These are phyloP conservation scores for Pleurotus platypus DNA, from an alignment of 768 basidiomycete species.

Conservation along the genomic window DNA sequence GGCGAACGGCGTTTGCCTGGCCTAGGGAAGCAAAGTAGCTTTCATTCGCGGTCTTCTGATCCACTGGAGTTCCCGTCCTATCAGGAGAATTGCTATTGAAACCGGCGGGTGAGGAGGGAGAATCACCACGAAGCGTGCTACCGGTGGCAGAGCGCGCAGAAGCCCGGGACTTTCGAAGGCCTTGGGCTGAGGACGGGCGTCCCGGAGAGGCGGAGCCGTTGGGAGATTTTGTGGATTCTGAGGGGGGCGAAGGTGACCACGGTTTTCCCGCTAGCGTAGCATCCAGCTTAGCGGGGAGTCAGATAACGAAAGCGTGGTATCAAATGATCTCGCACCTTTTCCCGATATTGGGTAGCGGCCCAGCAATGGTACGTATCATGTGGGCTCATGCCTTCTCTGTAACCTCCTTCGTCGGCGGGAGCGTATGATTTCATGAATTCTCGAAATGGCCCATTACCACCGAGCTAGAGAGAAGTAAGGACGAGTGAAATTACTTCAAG, in stretches of 20 bases:
- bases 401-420: slow-evolving; percentile 66
- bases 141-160: slow-evolving; percentile 50
- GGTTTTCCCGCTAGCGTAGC: slow-evolving; percentile 67
- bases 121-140: slow-evolving; percentile 47
- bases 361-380: slow-evolving; percentile 88
- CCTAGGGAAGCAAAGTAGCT: slow-evolving; percentile 83
- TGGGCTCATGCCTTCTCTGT: slow-evolving; percentile 54
- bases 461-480: slow-evolving; percentile 47
- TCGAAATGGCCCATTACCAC: slow-evolving; percentile 84
- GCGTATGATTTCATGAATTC: slow-evolving; percentile 72
- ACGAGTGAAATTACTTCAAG: slow-evolving; percentile 5
- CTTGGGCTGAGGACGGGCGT: slow-evolving; percentile 72
- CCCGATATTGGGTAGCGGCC: slow-evolving; percentile 92
- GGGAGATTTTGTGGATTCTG: slow-evolving; percentile 38
- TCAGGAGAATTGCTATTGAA: slow-evolving; percentile 42
- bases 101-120: slow-evolving; percentile 50
- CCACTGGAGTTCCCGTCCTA: slow-evolving; percentile 21
- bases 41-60: slow-evolving; percentile 83
- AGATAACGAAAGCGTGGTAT: slow-evolving; percentile 7
- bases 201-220: slow-evolving; percentile 45
- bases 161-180: slow-evolving; percentile 84
- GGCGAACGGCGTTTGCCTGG: slow-evolving; percentile 71
- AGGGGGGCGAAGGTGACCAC: slow-evolving; percentile 78
- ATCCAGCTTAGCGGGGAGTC: slow-evolving; percentile 57
- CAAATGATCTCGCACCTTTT: slow-evolving; percentile 60